These are phyloP conservation scores for Kodamaea plutei DNA, from an alignment of 1,139 yeast species.

Conservation along the genomic window DNA sequence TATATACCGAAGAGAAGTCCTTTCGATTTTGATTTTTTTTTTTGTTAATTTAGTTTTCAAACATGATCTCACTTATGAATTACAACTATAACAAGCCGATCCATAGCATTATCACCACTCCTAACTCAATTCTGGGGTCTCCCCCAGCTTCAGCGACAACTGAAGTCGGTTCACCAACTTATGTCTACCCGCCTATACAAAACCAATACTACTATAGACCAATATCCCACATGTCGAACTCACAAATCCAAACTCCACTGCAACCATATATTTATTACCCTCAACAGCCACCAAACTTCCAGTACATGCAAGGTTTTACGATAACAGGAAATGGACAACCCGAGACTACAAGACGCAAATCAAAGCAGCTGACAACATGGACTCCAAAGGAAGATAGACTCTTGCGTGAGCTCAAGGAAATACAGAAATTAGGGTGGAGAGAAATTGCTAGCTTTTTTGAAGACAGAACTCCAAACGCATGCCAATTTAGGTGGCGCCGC, in stretches of 20 bases:
- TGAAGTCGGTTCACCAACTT: neutral
- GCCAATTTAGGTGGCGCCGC: conserved; percentile 47
- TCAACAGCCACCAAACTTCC: conserved; percentile 2
- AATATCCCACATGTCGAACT: conserved; percentile 1
- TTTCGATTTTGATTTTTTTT: too few relatives aligned
- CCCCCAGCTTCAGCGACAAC: neutral
- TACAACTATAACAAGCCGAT: conserved; percentile 2
- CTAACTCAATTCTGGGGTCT: too few relatives aligned
- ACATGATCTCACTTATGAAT: conserved; percentile 7
- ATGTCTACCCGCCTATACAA: neutral
- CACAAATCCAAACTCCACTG: neutral
- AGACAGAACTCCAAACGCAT: conserved; percentile 45
- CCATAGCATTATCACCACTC: too few relatives aligned
- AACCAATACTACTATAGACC: conserved; percentile 4
- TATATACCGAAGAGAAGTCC: too few relatives aligned
- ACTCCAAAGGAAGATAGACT: conserved; percentile 37
- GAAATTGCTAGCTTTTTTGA: conserved; percentile 40
- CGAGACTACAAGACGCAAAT: conserved; percentile 14
- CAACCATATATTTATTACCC: conserved; percentile 1
- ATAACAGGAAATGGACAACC: conserved; percentile 1
- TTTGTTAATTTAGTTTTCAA: too few relatives aligned
- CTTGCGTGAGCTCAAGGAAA: conserved; percentile 35
- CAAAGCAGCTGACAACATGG: conserved; percentile 39
- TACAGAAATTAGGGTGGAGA: conserved; percentile 45
- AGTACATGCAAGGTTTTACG: conserved; percentile 6